These are phyloP conservation scores for Podospora appendiculata DNA, from an alignment of 495 filamentous ascomycete species.

Conservation along the genomic window DNA sequence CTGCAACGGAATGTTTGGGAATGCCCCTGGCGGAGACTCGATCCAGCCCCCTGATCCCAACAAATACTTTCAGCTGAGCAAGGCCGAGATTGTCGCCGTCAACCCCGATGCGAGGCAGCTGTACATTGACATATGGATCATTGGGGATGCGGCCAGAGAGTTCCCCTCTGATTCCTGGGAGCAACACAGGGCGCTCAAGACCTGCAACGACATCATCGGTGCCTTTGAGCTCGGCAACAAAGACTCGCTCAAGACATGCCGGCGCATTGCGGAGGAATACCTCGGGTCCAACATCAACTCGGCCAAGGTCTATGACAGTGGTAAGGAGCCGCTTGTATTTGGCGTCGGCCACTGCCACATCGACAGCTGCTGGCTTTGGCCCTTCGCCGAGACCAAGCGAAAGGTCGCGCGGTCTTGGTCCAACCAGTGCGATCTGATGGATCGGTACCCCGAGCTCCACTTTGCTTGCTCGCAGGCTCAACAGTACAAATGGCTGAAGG, in stretches of 20 bases:
- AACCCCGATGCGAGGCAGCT: constrained; percentile 78
- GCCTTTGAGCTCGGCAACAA: constrained; percentile 74
- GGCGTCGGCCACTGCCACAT: constrained; percentile 96
- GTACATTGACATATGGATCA: constrained; percentile 90
- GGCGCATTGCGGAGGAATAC: constrained; percentile 75
- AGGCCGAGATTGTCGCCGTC: constrained; percentile 82
- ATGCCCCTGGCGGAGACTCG: constrained; percentile 71
- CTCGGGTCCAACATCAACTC: constrained; percentile 76
- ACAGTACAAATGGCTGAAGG: constrained; percentile 95
- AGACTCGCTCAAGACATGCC: constrained; percentile 66
- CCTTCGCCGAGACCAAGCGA: constrained; percentile 96
- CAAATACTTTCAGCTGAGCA: constrained; percentile 64
- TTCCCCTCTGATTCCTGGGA: constrained; percentile 78
- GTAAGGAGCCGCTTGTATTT: constrained; percentile 66
- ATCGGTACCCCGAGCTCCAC: constrained; percentile 87
- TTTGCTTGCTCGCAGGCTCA: constrained; percentile 92
- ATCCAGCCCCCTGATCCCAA: constrained; percentile 86
- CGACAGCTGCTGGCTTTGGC: constrained; percentile 97
- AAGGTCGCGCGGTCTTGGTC: constrained; percentile 96
- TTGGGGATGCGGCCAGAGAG: constrained; percentile 78
- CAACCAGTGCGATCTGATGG: constrained; percentile 88
- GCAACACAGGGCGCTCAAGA: constrained; percentile 73
- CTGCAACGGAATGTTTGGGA: constrained; percentile 98
- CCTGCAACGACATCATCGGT: constrained; percentile 82
- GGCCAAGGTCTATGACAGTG: constrained; percentile 71